Evolutionary conservation across 495 filamentous ascomycete genomes (phyloP).

Genomic region (Rostrohypoxylon terebratum): DNA sequence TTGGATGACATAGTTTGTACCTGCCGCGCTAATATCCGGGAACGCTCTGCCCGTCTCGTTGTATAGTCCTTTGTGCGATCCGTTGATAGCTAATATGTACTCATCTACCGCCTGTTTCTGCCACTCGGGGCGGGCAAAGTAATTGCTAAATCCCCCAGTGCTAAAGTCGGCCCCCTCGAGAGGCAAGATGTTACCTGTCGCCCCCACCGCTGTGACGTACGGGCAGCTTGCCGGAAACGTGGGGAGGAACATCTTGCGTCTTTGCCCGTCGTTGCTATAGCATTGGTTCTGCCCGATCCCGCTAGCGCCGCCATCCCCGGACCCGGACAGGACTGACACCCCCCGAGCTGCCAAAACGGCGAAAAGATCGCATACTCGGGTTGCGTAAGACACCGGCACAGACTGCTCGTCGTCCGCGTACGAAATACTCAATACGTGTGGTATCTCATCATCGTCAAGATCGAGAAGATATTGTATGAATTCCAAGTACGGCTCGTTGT

Average conservation of each 20-base stretch:
- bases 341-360: slow-evolving; percentile 79
- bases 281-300: slow-evolving; percentile 64
- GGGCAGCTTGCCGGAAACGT: slow-evolving; percentile 84
- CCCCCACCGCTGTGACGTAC: slow-evolving; percentile 82
- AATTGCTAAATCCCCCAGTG: slow-evolving; percentile 77
- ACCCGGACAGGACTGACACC: slow-evolving; percentile 75
- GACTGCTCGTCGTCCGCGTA: slow-evolving; percentile 76
- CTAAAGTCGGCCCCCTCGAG: slow-evolving; percentile 69
- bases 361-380: slow-evolving; percentile 76
- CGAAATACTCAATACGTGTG: slow-evolving; percentile 78
- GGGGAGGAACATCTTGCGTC: slow-evolving; percentile 70
- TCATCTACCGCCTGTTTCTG: slow-evolving; percentile 67
- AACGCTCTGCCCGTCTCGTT: slow-evolving; percentile 72
- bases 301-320: slow-evolving; percentile 78
- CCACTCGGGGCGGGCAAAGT: slow-evolving; percentile 73
- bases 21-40: slow-evolving; percentile 72
- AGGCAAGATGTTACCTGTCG: slow-evolving; percentile 69
- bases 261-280: slow-evolving; percentile 72
- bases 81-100: slow-evolving; percentile 65
- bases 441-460: slow-evolving; percentile 71
- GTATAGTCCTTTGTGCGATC: slow-evolving; percentile 62
- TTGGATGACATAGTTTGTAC: slow-evolving; percentile 54
- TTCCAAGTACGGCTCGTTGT: slow-evolving; percentile 87
- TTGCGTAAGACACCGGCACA: slow-evolving; percentile 72
- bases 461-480: slow-evolving; percentile 76